These are phyloP conservation scores for Leishmania guyanensis DNA, from an alignment of 208 protist genomes.

Conservation along the genomic window DNA sequence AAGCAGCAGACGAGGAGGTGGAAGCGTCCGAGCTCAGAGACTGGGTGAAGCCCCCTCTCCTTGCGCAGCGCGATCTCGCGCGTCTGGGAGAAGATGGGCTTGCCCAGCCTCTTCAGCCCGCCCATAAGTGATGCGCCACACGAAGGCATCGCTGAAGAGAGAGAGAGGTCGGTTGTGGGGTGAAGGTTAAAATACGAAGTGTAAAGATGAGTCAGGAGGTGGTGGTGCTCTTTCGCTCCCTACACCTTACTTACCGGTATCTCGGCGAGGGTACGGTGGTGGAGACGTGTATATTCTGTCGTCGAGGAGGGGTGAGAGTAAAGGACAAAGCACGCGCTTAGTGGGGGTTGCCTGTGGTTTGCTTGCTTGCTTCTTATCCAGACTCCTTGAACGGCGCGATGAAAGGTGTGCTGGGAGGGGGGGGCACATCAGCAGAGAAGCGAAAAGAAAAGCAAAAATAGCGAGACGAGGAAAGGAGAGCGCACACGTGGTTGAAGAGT, in stretches of 20 bases:
- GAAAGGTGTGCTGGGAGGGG: not conserved
- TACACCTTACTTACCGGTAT: not conserved
- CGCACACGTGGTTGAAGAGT: not conserved
- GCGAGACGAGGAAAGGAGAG: not conserved
- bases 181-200: not conserved
- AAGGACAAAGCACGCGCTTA: not conserved
- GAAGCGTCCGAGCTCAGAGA: slow-evolving; percentile 63
- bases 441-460: slow-evolving; percentile 4
- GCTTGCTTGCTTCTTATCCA: not conserved
- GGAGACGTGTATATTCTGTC: not conserved
- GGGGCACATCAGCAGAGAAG: not conserved
- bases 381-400: not conserved
- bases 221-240: not conserved
- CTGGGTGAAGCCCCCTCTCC: slow-evolving; percentile 38
- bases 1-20: slow-evolving; percentile 62
- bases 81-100: slow-evolving; percentile 44
- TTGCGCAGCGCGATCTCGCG: slow-evolving; percentile 35
- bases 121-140: slow-evolving; percentile 1
- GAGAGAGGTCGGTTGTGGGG: not conserved
- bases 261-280: not conserved
- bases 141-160: not conserved
- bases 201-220: not conserved
- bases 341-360: not conserved
- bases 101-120: not conserved
- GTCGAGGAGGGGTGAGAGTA: slow-evolving; percentile 12